Evolutionary conservation across 1,284 basidiomycete genomes (phyloP), one percentile per base, ranked within the genome.

Genomic region (Puccinia hordei): DNA sequence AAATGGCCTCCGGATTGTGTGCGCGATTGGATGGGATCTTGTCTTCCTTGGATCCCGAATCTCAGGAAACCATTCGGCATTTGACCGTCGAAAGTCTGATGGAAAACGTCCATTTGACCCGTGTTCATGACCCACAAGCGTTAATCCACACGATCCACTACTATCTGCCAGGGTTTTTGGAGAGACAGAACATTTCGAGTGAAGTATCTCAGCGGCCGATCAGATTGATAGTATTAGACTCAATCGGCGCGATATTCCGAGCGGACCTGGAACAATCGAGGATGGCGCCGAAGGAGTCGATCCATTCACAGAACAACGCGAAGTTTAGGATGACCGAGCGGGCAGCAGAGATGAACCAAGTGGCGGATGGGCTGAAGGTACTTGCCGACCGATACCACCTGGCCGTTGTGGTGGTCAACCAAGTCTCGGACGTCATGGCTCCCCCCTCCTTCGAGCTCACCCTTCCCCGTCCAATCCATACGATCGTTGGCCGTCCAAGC

Each of bases 361-460:
- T 81, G 2, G 80, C 78, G 19, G 80, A 73, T 63, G 76, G 61
- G 22, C 73, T 76, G 30, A 75, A 94, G 85, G 83, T 85, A 2
- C 86, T 95, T 22, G 92, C 92, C 0, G 87, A 87, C 82, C 87
- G 86, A 80, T 88, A 91, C 83, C 86, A 87, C 49, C 85, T 95
- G 33, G 92, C 93, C 0, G 87, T 96, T 44, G 87, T 96, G 35
- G 90, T 95, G 53, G 86, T 97, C 65, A 96, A 95, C 85, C 92
- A 94, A 85, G 93, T 95, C 1, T 88, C 90, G n/a, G 92, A 94
- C 83, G 90, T 90, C 9, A 90, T 93, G 81, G 78, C 82, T 44
- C 86, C 89, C 38, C 5, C 71, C 24, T 51, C 71, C 44, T 73
- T 51, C 6, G 35, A 66, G 38, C 63, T 66, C 24, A 12, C 19